Conservation (phyloP, 2,329 filamentous ascomycete genomes). For the Lecanicillium sp. region DNA sequence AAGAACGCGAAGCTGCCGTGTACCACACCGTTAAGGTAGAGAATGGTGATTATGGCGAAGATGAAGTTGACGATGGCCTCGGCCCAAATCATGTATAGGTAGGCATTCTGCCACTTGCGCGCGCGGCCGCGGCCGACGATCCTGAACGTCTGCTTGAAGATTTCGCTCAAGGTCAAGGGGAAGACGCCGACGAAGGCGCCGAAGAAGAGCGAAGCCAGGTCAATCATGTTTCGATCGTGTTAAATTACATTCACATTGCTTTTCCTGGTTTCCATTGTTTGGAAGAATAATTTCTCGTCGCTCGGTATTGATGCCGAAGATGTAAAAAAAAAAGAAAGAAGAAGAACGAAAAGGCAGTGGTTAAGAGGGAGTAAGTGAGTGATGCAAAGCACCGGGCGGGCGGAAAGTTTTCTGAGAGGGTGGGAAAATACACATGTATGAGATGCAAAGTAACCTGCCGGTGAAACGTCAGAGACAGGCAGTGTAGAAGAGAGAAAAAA, state of each 20-base stretch:
- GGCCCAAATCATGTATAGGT: slow-evolving; percentile 14
- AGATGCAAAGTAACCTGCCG: no score
- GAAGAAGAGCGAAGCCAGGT: slow-evolving; percentile 21
- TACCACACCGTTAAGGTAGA: neutral
- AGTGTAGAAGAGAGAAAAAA: no score
- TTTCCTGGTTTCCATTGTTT: neutral
- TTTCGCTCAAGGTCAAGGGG: slow-evolving; percentile 21
- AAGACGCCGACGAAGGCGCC: slow-evolving; percentile 24
- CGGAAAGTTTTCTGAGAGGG: no score
- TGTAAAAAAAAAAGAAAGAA: no score
- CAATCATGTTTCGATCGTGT: slow-evolving; percentile 13
- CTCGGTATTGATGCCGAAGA: no score
- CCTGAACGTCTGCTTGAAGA: slow-evolving; percentile 18
- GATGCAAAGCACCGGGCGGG: no score
- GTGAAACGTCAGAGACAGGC: no score
- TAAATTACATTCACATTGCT: neutral
- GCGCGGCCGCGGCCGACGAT: slow-evolving; percentile 18
- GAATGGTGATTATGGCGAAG: slow-evolving; percentile 8
- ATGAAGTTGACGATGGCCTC: slow-evolving; percentile 8
- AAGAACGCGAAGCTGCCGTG: slow-evolving; percentile 1
- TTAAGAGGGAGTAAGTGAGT: no score
- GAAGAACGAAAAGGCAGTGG: no score
- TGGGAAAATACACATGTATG: no score
- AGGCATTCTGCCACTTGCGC: slow-evolving; percentile 18
- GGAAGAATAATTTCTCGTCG: neutral